Evolutionary conservation across 176 grass and related monocot species (phyloP).

Genomic region (Ensete ventricosum): DNA sequence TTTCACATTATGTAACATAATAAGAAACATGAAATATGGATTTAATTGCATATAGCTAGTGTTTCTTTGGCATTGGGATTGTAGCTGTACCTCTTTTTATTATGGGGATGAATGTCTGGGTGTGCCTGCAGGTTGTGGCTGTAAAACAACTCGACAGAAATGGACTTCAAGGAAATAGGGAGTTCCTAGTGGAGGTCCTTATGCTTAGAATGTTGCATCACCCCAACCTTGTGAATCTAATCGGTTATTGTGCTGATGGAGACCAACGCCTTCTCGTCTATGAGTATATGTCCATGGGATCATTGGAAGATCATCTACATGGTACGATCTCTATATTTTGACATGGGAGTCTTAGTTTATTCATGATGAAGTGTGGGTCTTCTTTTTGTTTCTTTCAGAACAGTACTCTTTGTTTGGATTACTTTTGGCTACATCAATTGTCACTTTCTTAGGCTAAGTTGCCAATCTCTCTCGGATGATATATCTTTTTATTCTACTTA

Average conservation of each 20-base stretch:
- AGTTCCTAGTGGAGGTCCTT: conserved; percentile 73
- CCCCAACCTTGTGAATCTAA: conserved; percentile 68
- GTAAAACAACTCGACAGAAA: conserved; percentile 82
- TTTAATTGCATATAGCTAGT: background rate
- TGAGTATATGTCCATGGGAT: conserved; percentile 78
- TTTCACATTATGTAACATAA: too few species aligned
- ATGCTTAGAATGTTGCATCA: conserved; percentile 83
- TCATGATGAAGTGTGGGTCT: too few species aligned
- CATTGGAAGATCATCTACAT: conserved; percentile 84
- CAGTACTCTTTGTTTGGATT: too few species aligned
- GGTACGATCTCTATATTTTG: conserved; percentile 27
- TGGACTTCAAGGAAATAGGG: conserved; percentile 85
- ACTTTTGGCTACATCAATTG: too few species aligned
- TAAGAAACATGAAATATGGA: background rate
- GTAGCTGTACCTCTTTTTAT: background rate
- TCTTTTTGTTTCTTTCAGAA: too few species aligned
- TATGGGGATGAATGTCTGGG: background rate
- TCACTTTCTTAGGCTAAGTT: too few species aligned
- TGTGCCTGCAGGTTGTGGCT: conserved; percentile 57
- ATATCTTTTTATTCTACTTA: too few species aligned
- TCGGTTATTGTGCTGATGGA: conserved; percentile 80
- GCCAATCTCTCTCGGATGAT: too few species aligned
- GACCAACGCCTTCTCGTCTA: conserved; percentile 84
- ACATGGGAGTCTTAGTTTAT: background rate
- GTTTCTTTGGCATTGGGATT: background rate